Percentiles rank a stretch among this genome's conserved stretches.
These are phyloP conservation scores for Nitzschia palea DNA, from an alignment of 108 stramenopile genomes.

Conservation along the genomic window DNA sequence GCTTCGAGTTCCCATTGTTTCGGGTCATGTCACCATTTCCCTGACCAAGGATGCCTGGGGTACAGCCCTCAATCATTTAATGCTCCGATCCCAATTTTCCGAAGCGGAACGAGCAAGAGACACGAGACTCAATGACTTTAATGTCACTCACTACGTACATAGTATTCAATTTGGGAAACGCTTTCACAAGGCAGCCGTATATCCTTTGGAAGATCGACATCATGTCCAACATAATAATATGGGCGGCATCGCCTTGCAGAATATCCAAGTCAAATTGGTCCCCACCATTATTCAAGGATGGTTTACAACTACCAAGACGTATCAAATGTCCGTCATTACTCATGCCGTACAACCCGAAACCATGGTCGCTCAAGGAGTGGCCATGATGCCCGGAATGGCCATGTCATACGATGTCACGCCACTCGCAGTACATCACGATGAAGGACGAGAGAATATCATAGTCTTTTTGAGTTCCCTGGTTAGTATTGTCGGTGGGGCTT, in stretches of 20 bases:
- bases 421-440: slow-evolving; percentile 69
- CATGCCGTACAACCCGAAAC: slow-evolving; percentile 76
- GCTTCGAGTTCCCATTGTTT: slow-evolving; percentile 41
- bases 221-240: slow-evolving; percentile 65
- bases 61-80: slow-evolving; percentile 21
- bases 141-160: slow-evolving; percentile 76
- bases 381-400: slow-evolving; percentile 64
- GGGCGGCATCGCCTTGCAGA: slow-evolving; percentile 66
- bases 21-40: slow-evolving; percentile 40
- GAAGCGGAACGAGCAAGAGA: slow-evolving; percentile 12
- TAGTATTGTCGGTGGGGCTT: slow-evolving; percentile 85
- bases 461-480: slow-evolving; percentile 76
- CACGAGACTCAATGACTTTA: slow-evolving; percentile 17
- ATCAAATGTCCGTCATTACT: slow-evolving; percentile 58
- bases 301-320: slow-evolving; percentile 30
- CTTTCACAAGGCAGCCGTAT: slow-evolving; percentile 46
- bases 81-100: slow-evolving; percentile 5
- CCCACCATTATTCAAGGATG: slow-evolving; percentile 62
- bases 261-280: slow-evolving; percentile 68
- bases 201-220: slow-evolving; percentile 52
- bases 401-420: slow-evolving; percentile 82
- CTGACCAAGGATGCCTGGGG: slow-evolving; percentile 40
- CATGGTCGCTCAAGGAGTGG: slow-evolving; percentile 51
- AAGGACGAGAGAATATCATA: slow-evolving; percentile 69
- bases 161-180: slow-evolving; percentile 68